Evolutionary conservation across 2,329 filamentous ascomycete species (phyloP).

Genomic region (Pseudogymnoascus sp.): DNA sequence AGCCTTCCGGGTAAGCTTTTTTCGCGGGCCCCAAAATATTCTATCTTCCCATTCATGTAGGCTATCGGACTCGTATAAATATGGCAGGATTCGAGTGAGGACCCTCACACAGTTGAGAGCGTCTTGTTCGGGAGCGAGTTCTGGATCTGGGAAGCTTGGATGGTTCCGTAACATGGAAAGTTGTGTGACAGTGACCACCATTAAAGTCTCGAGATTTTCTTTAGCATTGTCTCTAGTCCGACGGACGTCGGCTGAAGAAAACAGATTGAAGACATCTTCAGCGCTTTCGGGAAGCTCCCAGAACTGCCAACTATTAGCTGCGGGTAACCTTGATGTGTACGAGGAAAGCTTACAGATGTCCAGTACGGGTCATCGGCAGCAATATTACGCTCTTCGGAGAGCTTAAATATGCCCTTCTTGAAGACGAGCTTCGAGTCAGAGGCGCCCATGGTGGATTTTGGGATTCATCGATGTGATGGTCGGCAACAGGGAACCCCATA

Average conservation of each 20-base stretch:
- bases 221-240: conserved; percentile 77
- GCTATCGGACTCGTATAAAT: conserved; percentile 81
- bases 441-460: conserved; percentile 64
- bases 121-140: conserved; percentile 74
- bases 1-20: conserved; percentile 58
- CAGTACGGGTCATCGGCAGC: conserved; percentile 85
- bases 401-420: conserved; percentile 94
- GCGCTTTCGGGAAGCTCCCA: conserved; percentile 94
- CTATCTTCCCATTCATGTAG: conserved; percentile 79
- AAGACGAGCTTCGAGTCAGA: conserved; percentile 98
- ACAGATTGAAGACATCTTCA: conserved; percentile 94
- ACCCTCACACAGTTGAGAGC: conserved; percentile 94
- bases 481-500: not conserved
- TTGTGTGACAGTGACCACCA: conserved; percentile 75
- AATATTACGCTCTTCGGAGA: conserved; percentile 87
- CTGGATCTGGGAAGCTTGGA: conserved; percentile 80
- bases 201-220: conserved; percentile 82
- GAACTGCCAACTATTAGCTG: conserved; percentile 50
- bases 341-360: conserved; percentile 61
- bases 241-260: conserved; percentile 80
- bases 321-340: conserved; percentile 9
- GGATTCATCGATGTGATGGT: conserved; percentile 4
- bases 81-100: conserved; percentile 81
- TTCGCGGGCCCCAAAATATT: conserved; percentile 81
- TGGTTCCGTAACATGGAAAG: conserved; percentile 78